Conservation (phyloP, 169 alveolate species). For the Prorocentrum cordatum region DNA sequence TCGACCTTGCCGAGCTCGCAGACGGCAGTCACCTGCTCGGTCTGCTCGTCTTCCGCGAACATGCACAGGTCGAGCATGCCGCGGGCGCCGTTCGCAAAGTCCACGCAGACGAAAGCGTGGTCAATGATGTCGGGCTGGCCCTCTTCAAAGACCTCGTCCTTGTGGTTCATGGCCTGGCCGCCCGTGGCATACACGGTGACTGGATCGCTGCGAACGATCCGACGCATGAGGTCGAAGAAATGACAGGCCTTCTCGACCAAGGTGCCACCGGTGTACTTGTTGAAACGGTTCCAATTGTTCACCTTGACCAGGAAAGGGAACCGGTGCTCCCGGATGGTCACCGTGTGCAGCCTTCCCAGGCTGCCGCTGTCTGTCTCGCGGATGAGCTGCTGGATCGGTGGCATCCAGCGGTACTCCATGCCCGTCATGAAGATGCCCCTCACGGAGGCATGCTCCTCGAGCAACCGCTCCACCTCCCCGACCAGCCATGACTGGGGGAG, state of each 20-base stretch:
- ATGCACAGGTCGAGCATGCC: conserved; percentile 5
- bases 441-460: not conserved
- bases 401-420: conserved; percentile 6
- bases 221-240: conserved; percentile 13
- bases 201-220: not conserved
- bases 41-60: conserved; percentile 11
- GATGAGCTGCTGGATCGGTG: not conserved
- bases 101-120: not conserved
- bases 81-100: not conserved
- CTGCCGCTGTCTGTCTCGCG: not conserved
- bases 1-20: conserved; percentile 6
- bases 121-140: conserved; percentile 4
- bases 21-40: conserved; percentile 1
- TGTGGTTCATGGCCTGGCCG: conserved; percentile 12
- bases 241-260: conserved; percentile 8
- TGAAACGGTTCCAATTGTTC: conserved; percentile 4
- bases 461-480: not conserved
- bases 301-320: conserved; percentile 5
- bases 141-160: not conserved
- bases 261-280: not conserved
- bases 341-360: not conserved
- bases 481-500: not conserved
- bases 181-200: not conserved
- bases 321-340: not conserved
- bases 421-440: not conserved